Evolutionary conservation across 75 land plant genomes (phyloP), one percentile per base, ranked within the genome.

Genomic region (Chamaecyparis obtusa): DNA sequence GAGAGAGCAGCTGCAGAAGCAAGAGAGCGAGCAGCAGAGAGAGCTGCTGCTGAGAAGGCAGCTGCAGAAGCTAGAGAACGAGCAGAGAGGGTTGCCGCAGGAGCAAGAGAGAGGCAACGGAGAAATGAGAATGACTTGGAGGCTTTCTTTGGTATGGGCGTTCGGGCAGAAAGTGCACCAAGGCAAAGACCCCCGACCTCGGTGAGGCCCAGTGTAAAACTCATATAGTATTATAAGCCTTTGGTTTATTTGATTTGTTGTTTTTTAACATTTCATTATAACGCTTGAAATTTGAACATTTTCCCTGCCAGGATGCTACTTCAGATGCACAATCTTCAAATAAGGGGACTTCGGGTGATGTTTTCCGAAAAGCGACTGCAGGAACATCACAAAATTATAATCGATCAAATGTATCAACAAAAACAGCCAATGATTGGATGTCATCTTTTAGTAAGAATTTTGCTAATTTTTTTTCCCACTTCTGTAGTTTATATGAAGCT

Each of bases 11-110:
- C 90, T 77, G 60, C 51, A 83, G 94, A 88, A 17, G 90, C 92
- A 44, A 92, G 91, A 81, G 92, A 91, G 35, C 83, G 90, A 19
- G 69, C 16, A 51, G 55, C 16, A 51, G 55, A 51, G 15, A 75
- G 90, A 19, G 69, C 55, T 51, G 15, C 55, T 51, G 85, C 87
- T 27, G 93, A 90, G 69, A 88, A 90, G 85, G 87, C 83, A 36
- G 85, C 71, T 80, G 83, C 89, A 35, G 89, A 90, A 64, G 90
- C 92, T 36, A 92, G 91, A 81, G 92, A 91, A n/a, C 83, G 90
- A 19, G 69, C 55, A 51, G 55, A 90, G 54, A 89, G 82, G 83
- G 91, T 83, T 36, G 91, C 86, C 30, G 76, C 89, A 85, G 71
- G 91, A 39, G 86, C 84, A 85, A 86, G 89, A 87, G 87, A 89